Base-by-base conservation (phyloP, 345 rosid genomes). In the Hirschfeldia incana region DNA sequence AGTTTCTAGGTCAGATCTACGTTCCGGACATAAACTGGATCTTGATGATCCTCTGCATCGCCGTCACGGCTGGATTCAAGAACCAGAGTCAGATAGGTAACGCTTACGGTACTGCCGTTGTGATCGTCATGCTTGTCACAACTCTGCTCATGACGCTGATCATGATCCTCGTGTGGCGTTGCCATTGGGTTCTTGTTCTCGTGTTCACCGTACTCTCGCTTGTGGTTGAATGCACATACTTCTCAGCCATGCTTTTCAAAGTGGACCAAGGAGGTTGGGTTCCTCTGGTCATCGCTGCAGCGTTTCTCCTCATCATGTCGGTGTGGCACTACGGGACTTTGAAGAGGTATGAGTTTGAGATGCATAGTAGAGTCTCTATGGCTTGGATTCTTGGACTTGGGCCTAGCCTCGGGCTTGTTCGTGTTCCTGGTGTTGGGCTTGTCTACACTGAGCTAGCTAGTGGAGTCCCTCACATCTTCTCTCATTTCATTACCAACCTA, bases 301-400 rank as follows among this genome's bases (percentile, higher is more conserved):
- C 90, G 60, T 93, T 94, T 34, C 90, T 93, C 11, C 81, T 92
- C 73, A 85, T 90, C 17, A 92, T 94, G 98, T 94, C 88, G 39
- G 93, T 89, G 64, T 94, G 97, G 97, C 92, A 90, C 67, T 88
- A 90, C 7, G 97, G 98, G 72, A 88, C 97, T 75, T 90, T 92
- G 77, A 89, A 90, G 78, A 89, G 89, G 89, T 79, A 90, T 4
- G 89, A 88, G 62, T 88, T 89, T 64, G 94, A 94, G 84, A 67
- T 88, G 72, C 88, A 87, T 46, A 89, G 88, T 85, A 89, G 79
- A 85, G 85, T 89, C 39, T 86, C 85, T 72, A 30, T 89, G 83
- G 85, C 74, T 80, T 85, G 89, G 84, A 88, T 94, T 15, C 76
- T 77, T 64, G 69, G 74, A 58, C 84, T 92, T 0, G 79, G 90